Base-by-base conservation (phyloP, 2,329 filamentous ascomycete species). In the Chaetomium sp. region DNA sequence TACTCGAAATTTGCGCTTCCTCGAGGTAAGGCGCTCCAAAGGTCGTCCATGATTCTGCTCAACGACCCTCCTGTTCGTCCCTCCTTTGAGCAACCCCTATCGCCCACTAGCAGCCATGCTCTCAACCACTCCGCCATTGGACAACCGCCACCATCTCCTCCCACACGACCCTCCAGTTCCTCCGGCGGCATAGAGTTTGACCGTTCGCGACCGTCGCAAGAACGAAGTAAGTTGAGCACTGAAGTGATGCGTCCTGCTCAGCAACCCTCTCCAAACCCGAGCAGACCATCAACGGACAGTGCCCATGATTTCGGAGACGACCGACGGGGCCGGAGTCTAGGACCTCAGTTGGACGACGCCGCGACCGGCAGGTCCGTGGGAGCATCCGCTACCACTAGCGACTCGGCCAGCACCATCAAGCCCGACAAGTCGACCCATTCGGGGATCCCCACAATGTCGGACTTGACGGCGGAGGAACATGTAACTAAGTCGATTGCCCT, bases 401-500 rank as follows among this genome's bases (percentile, higher is more conserved):
- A 83, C 64, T 76, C 79, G 3, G 75, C 78, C 10, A 81, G 78
- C 62, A 82, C 80, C 0, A 72, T 81, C 32, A 79, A 74, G 49
- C 67, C 74, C 36, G 67, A 73, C 11, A 77, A 71, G 19, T 72
- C 72, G 19, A 66, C 66, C 49, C 67, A 71, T 64, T 74, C 79
- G 38, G 70, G 75, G 61, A 74, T 79, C 10, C 80, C 81, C 6
- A 79, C 82, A 27, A 75, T 77, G 43, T 80, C 83, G 2, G 88
- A 91, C 36, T 84, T 90, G 67, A 87, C 88, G 3, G 79, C 89
- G 0, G 91, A 97, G 62, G 88, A 97, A 57, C 92, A 99, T 68
- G 82, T 97, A 46, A 80, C 87, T 34, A 94, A 92, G 72, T 94
- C 90, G 7, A 94, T 99, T 55, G 85, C 89, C 59, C 86, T 90